phyloP scores from a whole-genome alignment of 331 rosid genomes.

The Quercus tomentella region DNA sequence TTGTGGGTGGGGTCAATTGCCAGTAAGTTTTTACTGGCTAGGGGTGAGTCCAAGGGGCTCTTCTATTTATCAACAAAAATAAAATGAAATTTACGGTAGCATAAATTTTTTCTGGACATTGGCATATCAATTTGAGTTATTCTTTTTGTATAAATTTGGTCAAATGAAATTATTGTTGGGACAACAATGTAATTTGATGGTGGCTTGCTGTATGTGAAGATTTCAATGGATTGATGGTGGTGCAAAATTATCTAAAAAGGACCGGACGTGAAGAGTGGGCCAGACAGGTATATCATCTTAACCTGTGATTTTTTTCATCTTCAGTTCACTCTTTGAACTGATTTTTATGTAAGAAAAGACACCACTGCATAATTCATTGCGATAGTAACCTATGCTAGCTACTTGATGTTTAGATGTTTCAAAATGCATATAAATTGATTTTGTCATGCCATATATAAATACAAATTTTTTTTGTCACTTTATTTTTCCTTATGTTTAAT shows the following conservation, averaged over 20 bases:
- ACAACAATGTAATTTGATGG: conserved; percentile 15
- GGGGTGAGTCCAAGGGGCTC: too few species aligned
- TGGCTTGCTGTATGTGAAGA: conserved; percentile 50
- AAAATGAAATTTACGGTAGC: too few species aligned
- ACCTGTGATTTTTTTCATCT: conserved; percentile 11
- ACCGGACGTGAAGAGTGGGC: conserved; percentile 97
- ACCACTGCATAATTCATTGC: background rate
- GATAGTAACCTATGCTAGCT: background rate
- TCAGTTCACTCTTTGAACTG: background rate
- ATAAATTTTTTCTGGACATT: background rate
- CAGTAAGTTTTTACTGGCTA: too few species aligned
- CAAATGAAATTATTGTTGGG: background rate
- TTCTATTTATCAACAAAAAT: too few species aligned
- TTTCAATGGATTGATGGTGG: conserved; percentile 87
- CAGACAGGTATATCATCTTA: conserved; percentile 55
- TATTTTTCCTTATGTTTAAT: too few species aligned
- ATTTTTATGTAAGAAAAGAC: background rate
- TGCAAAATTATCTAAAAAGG: conserved; percentile 78
- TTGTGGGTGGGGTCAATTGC: too few species aligned
- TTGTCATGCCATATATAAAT: background rate
- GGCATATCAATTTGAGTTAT: background rate
- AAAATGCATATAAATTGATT: background rate
- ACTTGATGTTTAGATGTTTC: background rate
- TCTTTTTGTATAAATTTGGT: background rate
- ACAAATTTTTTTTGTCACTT: too few species aligned